Percentiles rank a stretch among this genome's conserved stretches.
Evolutionary conservation across 164 flowering plant genomes (phyloP).

Genomic region (Dillenia turbinata): DNA sequence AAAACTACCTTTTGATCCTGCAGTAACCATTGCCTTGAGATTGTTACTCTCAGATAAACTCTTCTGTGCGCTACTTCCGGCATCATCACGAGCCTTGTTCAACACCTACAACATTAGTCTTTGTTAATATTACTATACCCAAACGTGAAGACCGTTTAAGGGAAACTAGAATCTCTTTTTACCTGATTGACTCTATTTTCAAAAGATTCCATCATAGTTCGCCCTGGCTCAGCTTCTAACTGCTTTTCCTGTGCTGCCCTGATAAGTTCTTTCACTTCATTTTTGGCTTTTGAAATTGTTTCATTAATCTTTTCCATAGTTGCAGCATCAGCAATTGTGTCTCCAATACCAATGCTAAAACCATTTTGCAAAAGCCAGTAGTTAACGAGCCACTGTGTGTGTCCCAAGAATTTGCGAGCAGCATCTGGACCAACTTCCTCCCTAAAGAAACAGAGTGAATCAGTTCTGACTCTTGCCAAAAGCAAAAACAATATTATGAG

Average conservation of each 20-base stretch:
- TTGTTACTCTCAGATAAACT: slow-evolving; percentile 97
- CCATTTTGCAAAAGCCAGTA: slow-evolving; percentile 96
- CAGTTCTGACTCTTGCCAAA: neutral
- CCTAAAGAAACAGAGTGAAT: slow-evolving; percentile 41
- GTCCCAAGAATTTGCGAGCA: slow-evolving; percentile 97
- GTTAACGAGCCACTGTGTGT: slow-evolving; percentile 99
- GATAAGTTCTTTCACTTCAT: slow-evolving; percentile 84
- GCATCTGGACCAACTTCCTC: slow-evolving; percentile 99
- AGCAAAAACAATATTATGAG: slow-evolving; percentile 1
- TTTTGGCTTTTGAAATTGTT: slow-evolving; percentile 83
- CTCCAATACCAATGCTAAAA: slow-evolving; percentile 98
- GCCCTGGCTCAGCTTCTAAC: slow-evolving; percentile 95
- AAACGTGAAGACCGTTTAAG: neutral
- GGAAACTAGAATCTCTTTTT: neutral
- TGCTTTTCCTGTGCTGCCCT: slow-evolving; percentile 58
- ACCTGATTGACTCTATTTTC: slow-evolving; percentile 99
- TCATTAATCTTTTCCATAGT: slow-evolving; percentile 95
- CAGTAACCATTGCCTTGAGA: slow-evolving; percentile 99
- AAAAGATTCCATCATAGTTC: slow-evolving; percentile 97
- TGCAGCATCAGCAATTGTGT: slow-evolving; percentile 94
- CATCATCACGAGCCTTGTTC: slow-evolving; percentile 99
- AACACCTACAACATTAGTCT: slow-evolving; percentile 51
- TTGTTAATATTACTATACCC: neutral
- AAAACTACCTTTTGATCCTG: slow-evolving; percentile 99
- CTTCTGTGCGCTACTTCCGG: slow-evolving; percentile 98